Evolutionary conservation across 306 rosid species (phyloP).

Genomic region (Rosa multiflora): DNA sequence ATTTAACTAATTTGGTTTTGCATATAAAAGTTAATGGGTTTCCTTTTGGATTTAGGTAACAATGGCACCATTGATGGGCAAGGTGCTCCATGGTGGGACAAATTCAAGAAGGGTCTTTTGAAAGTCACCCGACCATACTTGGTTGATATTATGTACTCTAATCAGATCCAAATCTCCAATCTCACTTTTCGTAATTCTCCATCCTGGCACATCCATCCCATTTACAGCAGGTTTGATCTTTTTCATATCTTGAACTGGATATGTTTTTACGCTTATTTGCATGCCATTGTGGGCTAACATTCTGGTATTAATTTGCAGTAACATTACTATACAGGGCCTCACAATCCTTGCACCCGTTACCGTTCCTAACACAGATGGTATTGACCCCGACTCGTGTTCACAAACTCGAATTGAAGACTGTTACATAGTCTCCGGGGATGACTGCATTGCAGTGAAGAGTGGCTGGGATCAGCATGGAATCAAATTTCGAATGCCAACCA

Average conservation of each 20-base stretch:
- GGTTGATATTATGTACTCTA: constrained; percentile 62
- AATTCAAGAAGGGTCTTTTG: constrained; percentile 31
- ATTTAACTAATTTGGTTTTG: background rate
- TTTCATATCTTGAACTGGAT: background rate
- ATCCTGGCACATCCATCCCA: constrained; percentile 74
- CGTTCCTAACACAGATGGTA: constrained; percentile 84
- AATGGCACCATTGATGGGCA: constrained; percentile 89
- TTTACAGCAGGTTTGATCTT: constrained; percentile 53
- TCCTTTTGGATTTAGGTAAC: constrained; percentile 36
- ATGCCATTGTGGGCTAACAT: background rate
- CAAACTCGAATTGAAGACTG: constrained; percentile 56
- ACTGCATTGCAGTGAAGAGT: constrained; percentile 70
- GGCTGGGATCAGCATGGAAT: constrained; percentile 75
- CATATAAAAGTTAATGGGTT: background rate
- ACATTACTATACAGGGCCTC: constrained; percentile 46
- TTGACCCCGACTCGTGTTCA: constrained; percentile 70
- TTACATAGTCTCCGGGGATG: constrained; percentile 74
- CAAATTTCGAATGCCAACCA: constrained; percentile 55
- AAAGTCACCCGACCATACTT: constrained; percentile 55
- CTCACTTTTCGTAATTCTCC: constrained; percentile 69
- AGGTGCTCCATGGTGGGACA: constrained; percentile 72
- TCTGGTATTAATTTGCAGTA: constrained; percentile 33
- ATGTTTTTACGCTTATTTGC: background rate
- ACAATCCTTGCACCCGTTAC: constrained; percentile 66
- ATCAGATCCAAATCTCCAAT: constrained; percentile 67